Percentiles rank a stretch among this genome's conserved stretches.
Evolutionary conservation across 2,329 filamentous ascomycete genomes (phyloP).

Genomic region (Penicillium sp.): DNA sequence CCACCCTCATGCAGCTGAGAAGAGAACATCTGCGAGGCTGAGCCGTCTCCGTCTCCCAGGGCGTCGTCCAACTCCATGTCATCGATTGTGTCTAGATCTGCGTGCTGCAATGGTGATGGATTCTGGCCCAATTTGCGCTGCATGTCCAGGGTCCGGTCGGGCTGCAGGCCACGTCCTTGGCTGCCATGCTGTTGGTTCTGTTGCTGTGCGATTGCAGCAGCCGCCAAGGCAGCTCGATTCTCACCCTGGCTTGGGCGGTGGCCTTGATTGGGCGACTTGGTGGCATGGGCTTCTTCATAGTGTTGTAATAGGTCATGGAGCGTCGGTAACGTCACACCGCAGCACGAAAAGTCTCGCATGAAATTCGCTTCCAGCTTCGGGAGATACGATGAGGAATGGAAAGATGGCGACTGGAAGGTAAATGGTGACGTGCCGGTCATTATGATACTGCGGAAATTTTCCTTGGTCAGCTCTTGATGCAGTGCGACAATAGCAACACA

Average conservation of each 20-base stretch:
- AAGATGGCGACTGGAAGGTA: slow-evolving; percentile 84
- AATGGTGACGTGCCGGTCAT: slow-evolving; percentile 98
- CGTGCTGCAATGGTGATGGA: slow-evolving; percentile 31
- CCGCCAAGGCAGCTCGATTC: slow-evolving; percentile 51
- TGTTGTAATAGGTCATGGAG: slow-evolving; percentile 94
- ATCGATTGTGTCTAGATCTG: slow-evolving; percentile 78
- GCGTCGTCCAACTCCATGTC: slow-evolving; percentile 97
- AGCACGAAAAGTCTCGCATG: slow-evolving; percentile 96
- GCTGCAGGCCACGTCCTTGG: slow-evolving; percentile 36
- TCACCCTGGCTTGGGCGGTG: slow-evolving; percentile 52
- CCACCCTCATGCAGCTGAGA: slow-evolving; percentile 67
- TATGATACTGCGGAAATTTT: slow-evolving; percentile 65
- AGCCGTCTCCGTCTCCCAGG: slow-evolving; percentile 51
- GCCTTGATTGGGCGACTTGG: slow-evolving; percentile 55
- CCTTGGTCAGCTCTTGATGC: slow-evolving; percentile 27
- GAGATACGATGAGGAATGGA: slow-evolving; percentile 93
- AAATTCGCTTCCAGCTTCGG: slow-evolving; percentile 96
- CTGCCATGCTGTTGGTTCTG: slow-evolving; percentile 47
- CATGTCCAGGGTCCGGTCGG: slow-evolving; percentile 35
- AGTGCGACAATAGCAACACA: slow-evolving; percentile 20
- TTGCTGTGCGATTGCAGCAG: slow-evolving; percentile 50
- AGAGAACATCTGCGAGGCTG: slow-evolving; percentile 45
- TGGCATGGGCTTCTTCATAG: slow-evolving; percentile 91
- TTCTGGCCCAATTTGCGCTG: slow-evolving; percentile 39
- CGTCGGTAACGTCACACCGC: slow-evolving; percentile 81